Evolutionary conservation across 805 yeast species (phyloP).

Genomic region (Cyberlindnera bimundalis): DNA sequence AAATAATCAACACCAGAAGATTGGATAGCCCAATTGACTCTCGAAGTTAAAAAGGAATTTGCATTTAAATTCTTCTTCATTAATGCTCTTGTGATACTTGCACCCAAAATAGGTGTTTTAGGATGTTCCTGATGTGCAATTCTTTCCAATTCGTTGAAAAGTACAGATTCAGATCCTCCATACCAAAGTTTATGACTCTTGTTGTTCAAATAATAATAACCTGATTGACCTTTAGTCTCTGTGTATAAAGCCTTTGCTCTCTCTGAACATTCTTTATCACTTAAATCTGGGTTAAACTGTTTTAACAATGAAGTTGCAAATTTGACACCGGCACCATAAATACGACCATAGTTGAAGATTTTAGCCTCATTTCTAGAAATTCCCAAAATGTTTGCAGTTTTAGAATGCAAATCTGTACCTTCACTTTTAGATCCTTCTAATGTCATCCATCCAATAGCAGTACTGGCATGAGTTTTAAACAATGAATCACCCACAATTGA

Average conservation of each 20-base stretch:
- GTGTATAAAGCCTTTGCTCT: conserved; percentile 68
- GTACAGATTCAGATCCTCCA: conserved; percentile 93
- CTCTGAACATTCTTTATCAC: conserved; percentile 60
- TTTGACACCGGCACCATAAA: conserved; percentile 94
- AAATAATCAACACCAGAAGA: conserved; percentile 97
- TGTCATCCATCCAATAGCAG: conserved; percentile 99
- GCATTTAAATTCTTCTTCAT: conserved; percentile 59
- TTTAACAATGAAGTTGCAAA: conserved; percentile 83
- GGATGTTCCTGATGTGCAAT: conserved; percentile 83
- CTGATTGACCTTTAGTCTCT: conserved; percentile 74
- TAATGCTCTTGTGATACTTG: conserved; percentile 87
- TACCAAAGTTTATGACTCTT: conserved; percentile 48
- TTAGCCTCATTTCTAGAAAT: conserved; percentile 91
- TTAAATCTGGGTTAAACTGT: conserved; percentile 71
- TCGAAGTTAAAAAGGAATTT: conserved; percentile 73
- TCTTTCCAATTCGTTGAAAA: conserved; percentile 83
- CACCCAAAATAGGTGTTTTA: conserved; percentile 87
- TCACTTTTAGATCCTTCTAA: conserved; percentile 89
- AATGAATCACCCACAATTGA: conserved; percentile 90
- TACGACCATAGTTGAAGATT: conserved; percentile 93
- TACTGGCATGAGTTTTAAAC: conserved; percentile 88
- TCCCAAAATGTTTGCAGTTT: conserved; percentile 85
- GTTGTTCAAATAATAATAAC: conserved; percentile 24
- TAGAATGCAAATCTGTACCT: conserved; percentile 93
- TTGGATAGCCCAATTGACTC: conserved; percentile 97